These are phyloP conservation scores for Diaporthe sp. DNA, from an alignment of 2,329 filamentous ascomycete genomes.

Conservation along the genomic window DNA sequence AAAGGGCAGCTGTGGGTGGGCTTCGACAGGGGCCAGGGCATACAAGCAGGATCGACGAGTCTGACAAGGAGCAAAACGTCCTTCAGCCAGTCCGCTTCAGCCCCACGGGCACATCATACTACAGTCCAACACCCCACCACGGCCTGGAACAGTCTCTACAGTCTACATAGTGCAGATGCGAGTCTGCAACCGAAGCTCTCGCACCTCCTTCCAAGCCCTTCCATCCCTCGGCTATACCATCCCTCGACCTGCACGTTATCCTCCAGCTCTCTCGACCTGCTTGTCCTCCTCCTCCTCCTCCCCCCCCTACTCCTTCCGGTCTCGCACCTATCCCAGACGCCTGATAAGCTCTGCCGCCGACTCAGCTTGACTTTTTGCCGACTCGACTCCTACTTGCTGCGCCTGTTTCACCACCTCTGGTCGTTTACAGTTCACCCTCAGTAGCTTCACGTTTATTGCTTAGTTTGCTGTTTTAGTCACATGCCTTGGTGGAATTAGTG, in stretches of 20 bases:
- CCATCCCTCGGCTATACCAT: slow-evolving; percentile 1
- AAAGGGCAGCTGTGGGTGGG: not conserved
- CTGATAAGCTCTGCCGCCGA: slow-evolving; percentile 7
- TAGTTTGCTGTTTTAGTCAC: not conserved
- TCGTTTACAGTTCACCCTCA: not conserved
- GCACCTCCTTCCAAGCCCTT: slow-evolving; percentile 21
- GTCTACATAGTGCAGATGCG: no score
- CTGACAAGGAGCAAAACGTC: slow-evolving; percentile 30
- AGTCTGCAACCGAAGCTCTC: slow-evolving; percentile 4
- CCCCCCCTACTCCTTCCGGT: not conserved
- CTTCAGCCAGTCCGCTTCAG: slow-evolving; percentile 4
- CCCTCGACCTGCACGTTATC: not conserved
- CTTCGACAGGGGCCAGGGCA: slow-evolving; percentile 10
- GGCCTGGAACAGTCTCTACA: slow-evolving; percentile 31
- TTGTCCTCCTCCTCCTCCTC: not conserved
- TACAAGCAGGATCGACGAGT: slow-evolving; percentile 21
- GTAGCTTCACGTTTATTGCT: not conserved
- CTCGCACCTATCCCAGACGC: not conserved
- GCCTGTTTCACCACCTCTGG: not conserved
- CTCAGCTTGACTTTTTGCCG: slow-evolving; percentile 6
- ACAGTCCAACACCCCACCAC: slow-evolving; percentile 25
- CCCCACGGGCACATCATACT: slow-evolving; percentile 30
- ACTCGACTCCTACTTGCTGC: not conserved
- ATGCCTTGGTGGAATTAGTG: not conserved
- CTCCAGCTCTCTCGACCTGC: not conserved